Evolutionary conservation across 805 yeast species (phyloP), one percentile per base, ranked within the genome.

Genomic region (Saturnispora dispora): DNA sequence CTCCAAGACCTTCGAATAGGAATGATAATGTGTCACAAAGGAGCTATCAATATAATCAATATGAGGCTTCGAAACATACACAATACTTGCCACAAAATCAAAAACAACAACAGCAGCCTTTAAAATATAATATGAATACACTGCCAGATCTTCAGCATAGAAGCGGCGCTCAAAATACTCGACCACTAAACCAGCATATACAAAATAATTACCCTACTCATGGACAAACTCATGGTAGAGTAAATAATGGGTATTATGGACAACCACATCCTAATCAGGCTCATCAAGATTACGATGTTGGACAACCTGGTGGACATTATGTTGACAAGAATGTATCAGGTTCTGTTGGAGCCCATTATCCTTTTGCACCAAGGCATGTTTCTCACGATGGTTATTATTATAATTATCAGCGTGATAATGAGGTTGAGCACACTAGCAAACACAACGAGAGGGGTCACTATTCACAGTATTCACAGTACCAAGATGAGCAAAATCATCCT

Each of bases 321-420:
- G 8, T 36, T 17, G 32, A 17, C 7, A 11, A 47, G 8, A 35
- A 17, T 9, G 2, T 28, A n/a, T 8, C 41, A 32, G 30, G 46
- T 20, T 18, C 41, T 8, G 22, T 18, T 37, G 41, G 41, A 8
- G 15, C 11, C 13, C 22, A 42, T 9, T 33, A 33, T 4, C 25
- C 22, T 6, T 42, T 36, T 13, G 25, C 18, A 5, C 47, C 40
- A 23, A 25, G 51, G 13, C 51, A 48, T 37, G 51, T 42, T 7
- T 48, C 51, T 5, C 51, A 48, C 35, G 51, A 43, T 18, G 51
- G 51, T 15, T 44, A 48, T 35, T 30, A 23, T n/a, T 9, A 23
- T 15, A 15, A 15, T 20, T 15, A 40, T 23, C 44, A 40, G 18
- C 44, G 11, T 4, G 44, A 40, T 5, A 15, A 23, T 23, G 33